Conservation (phyloP, 2,329 filamentous ascomycete species). For the Didymella pinodella region DNA sequence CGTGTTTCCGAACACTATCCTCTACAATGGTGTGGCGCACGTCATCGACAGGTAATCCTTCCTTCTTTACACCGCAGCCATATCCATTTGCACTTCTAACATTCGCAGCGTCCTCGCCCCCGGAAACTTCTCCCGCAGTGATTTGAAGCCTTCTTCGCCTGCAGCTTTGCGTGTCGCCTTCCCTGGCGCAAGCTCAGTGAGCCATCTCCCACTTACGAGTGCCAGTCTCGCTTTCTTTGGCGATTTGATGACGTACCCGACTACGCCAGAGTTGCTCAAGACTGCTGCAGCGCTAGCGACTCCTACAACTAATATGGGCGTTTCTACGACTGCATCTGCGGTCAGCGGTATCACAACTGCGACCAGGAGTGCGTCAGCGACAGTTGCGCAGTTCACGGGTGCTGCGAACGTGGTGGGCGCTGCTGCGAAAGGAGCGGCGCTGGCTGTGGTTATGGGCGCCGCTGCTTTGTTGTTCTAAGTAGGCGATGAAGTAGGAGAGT, state of each 20-base stretch:
- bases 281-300: conserved; percentile 34
- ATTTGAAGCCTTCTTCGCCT: conserved; percentile 25
- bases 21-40: conserved; percentile 39
- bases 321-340: conserved; percentile 17
- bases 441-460: conserved; percentile 17
- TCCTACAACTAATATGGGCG: conserved; percentile 10
- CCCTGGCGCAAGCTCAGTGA: conserved; percentile 29
- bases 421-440: conserved; percentile 6
- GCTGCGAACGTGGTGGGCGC: conserved; percentile 14
- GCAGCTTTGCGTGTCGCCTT: conserved; percentile 36
- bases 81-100: neutral
- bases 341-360: conserved; percentile 3
- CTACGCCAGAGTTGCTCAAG: conserved; percentile 35
- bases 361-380: conserved; percentile 8
- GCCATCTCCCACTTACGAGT: conserved; percentile 29
- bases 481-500: neutral
- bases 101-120: conserved; percentile 27
- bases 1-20: conserved; percentile 33
- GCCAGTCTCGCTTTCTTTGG: conserved; percentile 28
- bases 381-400: conserved; percentile 15
- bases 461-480: conserved; percentile 14
- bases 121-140: conserved; percentile 28
- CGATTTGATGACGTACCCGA: conserved; percentile 35
- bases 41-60: conserved; percentile 32
- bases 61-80: too few species aligned